A percentile compares a stretch with the other conserved stretches of the same genome.
These are phyloP conservation scores for Penicillium olsonii DNA, from an alignment of 2,329 filamentous ascomycete genomes.

Conservation along the genomic window DNA sequence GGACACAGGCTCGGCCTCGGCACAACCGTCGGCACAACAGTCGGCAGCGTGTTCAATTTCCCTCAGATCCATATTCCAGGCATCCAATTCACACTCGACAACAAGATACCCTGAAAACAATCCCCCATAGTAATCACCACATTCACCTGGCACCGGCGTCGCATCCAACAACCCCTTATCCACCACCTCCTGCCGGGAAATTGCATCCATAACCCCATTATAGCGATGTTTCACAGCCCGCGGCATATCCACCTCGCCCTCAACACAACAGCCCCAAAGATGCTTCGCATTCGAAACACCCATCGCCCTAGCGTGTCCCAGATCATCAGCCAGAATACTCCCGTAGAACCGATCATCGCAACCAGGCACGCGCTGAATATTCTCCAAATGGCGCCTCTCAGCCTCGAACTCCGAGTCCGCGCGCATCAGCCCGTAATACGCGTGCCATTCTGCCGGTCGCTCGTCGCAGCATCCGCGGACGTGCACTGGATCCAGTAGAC, in stretches of 20 bases:
- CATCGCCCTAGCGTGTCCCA: not conserved
- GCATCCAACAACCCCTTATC: slow-evolving; percentile 1
- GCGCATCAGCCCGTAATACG: slow-evolving; percentile 1
- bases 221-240: not conserved
- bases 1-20: not conserved
- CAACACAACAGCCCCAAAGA: slow-evolving; percentile 4
- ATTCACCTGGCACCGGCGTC: not conserved
- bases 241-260: not conserved
- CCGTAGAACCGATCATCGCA: not conserved
- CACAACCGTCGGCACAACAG: not conserved
- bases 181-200: not conserved
- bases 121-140: slow-evolving; percentile 6
- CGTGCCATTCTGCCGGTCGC: not conserved
- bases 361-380: not conserved
- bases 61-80: slow-evolving; percentile 3
- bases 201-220: slow-evolving; percentile 1
- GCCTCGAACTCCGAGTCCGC: not conserved
- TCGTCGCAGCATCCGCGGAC: not conserved
- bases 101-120: not conserved
- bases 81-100: not conserved
- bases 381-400: not conserved
- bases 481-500: not conserved
- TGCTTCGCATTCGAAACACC: not conserved
- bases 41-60: not conserved
- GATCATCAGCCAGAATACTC: slow-evolving; percentile 1